Percentiles rank a stretch among this genome's conserved stretches.
phyloP scores from a whole-genome alignment of 2,329 filamentous ascomycete genomes.

The Pyrenochaeta sp. region DNA sequence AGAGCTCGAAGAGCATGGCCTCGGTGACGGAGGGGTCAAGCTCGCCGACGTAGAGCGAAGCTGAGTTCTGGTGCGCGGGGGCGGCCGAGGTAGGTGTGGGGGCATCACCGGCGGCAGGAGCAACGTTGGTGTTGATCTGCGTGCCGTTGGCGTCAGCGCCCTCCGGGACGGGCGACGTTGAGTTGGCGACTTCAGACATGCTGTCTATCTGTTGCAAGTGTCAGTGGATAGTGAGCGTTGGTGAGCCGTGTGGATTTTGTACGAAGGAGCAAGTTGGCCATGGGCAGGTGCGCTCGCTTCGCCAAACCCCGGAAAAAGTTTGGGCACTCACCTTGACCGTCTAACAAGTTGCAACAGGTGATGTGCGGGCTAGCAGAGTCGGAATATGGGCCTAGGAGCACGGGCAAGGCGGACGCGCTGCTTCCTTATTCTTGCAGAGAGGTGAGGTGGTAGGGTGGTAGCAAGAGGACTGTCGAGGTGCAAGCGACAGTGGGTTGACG shows the following conservation, averaged over 20 bases:
- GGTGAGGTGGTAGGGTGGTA: constrained; percentile 27
- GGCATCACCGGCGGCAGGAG: constrained; percentile 69
- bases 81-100: constrained; percentile 75
- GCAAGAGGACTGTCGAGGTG: constrained; percentile 35
- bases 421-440: constrained; percentile 28
- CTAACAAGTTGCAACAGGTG: constrained; percentile 32
- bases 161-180: constrained; percentile 68
- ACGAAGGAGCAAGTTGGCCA: constrained; percentile 39
- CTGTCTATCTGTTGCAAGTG: constrained; percentile 35
- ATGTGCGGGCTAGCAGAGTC: constrained; percentile 27
- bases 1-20: constrained; percentile 99
- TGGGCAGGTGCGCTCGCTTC: constrained; percentile 45
- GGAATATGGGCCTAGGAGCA: constrained; percentile 27
- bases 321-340: constrained; percentile 36
- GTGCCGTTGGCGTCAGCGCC: constrained; percentile 72
- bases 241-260: constrained; percentile 29
- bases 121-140: constrained; percentile 77
- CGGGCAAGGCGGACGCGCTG: constrained; percentile 30
- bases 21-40: constrained; percentile 97
- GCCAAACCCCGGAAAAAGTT: constrained; percentile 30
- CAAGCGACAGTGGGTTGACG: constrained; percentile 39
- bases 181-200: constrained; percentile 57
- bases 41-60: constrained; percentile 98
- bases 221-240: constrained; percentile 23
- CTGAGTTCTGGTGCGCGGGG: constrained; percentile 88